These are phyloP conservation scores for Hygrophorus pudorinus DNA, from an alignment of 768 basidiomycete species.

Conservation along the genomic window DNA sequence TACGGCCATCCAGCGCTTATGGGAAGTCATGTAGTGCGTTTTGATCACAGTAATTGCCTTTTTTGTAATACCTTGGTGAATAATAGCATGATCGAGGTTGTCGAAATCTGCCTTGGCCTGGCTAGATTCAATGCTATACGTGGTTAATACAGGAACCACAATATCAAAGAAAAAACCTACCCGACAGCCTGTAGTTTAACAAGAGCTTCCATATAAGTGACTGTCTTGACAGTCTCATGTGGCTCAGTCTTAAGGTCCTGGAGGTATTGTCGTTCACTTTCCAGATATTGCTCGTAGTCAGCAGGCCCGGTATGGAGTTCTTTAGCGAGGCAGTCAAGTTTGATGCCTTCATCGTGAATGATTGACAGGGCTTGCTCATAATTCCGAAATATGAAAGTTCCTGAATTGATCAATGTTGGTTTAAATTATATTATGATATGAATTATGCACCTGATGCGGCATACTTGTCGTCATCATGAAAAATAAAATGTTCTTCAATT, in stretches of 20 bases:
- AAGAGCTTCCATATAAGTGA: neutral
- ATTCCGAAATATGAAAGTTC: constrained; percentile 16
- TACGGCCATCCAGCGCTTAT: neutral
- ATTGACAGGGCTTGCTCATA: constrained; percentile 21
- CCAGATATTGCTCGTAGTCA: neutral
- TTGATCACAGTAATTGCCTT: neutral
- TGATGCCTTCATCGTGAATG: constrained; percentile 8
- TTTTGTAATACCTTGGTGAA: neutral
- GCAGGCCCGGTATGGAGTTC: neutral
- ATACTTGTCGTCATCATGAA: constrained; percentile 15
- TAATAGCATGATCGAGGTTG: neutral
- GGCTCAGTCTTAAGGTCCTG: neutral
- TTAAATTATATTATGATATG: neutral
- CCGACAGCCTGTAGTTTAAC: neutral
- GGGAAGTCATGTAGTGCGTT: neutral
- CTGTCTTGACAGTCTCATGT: neutral
- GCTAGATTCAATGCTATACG: neutral
- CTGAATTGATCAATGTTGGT: constrained; percentile 6
- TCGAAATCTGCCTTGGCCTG: neutral
- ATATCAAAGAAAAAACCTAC: neutral
- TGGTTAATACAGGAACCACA: neutral
- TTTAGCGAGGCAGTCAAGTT: neutral
- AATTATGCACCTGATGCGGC: neutral
- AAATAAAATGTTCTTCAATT: constrained; percentile 15
- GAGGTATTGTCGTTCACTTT: neutral